Percentiles rank a stretch among this genome's conserved stretches.
phyloP scores from a whole-genome alignment of 2,329 filamentous ascomycete genomes.

The Aspergillus sp. region DNA sequence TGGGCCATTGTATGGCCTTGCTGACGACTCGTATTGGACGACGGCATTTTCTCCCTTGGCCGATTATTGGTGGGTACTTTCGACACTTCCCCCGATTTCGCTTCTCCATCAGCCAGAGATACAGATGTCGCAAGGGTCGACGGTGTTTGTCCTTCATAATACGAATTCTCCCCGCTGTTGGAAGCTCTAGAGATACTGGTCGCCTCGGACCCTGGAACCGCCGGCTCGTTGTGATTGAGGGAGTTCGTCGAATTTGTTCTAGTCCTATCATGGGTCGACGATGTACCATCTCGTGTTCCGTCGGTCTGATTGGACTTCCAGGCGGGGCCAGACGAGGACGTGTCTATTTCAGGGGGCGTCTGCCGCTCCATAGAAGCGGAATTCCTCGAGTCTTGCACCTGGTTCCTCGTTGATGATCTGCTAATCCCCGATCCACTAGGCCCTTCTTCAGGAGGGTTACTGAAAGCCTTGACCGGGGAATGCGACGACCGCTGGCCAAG shows the following conservation, averaged over 20 bases:
- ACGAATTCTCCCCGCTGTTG: conserved; percentile 15
- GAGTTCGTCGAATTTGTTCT: conserved; percentile 23
- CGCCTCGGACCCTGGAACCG: conserved; percentile 16
- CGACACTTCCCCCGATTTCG: conserved; percentile 16
- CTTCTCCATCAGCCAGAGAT: conserved; percentile 22
- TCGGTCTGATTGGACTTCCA: conserved; percentile 20
- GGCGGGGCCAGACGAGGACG: conserved; percentile 12
- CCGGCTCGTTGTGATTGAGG: conserved; percentile 18
- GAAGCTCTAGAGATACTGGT: conserved; percentile 22
- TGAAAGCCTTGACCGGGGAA: conserved; percentile 26
- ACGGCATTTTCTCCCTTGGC: conserved; percentile 25
- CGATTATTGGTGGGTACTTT: conserved; percentile 16
- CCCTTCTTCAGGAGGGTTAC: conserved; percentile 18
- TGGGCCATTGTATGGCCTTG: conserved; percentile 36
- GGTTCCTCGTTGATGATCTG: conserved; percentile 11
- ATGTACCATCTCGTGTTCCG: conserved; percentile 10
- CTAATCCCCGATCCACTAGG: conserved; percentile 10
- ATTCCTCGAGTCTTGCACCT: conserved; percentile 15
- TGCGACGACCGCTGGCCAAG: conserved; percentile 19
- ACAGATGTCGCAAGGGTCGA: conserved; percentile 19
- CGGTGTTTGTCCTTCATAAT: conserved; percentile 20
- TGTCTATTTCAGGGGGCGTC: conserved; percentile 19
- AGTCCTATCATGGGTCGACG: conserved; percentile 25
- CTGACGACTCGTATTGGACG: conserved; percentile 37
- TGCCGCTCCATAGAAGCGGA: conserved; percentile 16